Evolutionary conservation across 306 rosid genomes (phyloP), one percentile per base, ranked within the genome.

Genomic region (Vigna angularis): DNA sequence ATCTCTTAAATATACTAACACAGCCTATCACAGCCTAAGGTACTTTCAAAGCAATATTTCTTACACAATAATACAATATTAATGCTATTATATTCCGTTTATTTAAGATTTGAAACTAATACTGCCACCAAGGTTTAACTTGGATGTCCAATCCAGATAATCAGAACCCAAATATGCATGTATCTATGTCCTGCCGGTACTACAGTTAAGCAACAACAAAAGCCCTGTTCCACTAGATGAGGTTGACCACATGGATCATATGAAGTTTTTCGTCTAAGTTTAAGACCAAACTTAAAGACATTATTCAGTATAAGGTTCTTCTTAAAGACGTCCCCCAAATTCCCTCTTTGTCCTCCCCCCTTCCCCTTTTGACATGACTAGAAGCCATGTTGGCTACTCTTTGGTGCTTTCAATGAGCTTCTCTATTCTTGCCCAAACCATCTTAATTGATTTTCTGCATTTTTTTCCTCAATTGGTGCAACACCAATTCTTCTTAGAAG

Each of bases 41-140:
- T 61, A 83, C 55, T 52, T 36, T 5, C 30, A 74, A 72, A 58
- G 20, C 61, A 57, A 17, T n/a, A 67, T 59, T 16, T 44, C 51
- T 62, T 22, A 52, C 18, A 40, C 50, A 48, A 4, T 22, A 7
- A 45, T 20, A 30, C n/a, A 58, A 59, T 49, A 57, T 79, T n/a
- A 9, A 74, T 12, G 15, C 15, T 45, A 45, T 45, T 12, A 45
- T 45, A 45, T 11, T 12, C 15, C 13, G 48, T 44, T 44, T 44
- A 44, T 12, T 11, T 12, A 45, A 45, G 5, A 45, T 45, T 45
- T 45, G 15, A 12, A 45, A 44, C 49, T 44, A 44, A 44, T 9
- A 44, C 2, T 45, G 16, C 50, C 50, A 45, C 50, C 50, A 45
- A 45, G 50, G 15, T 45, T 45, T 66, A 79, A 70, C 44, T 69